These are phyloP conservation scores for Micractinium sp. DNA, from an alignment of 139 green algal species.

Conservation along the genomic window DNA sequence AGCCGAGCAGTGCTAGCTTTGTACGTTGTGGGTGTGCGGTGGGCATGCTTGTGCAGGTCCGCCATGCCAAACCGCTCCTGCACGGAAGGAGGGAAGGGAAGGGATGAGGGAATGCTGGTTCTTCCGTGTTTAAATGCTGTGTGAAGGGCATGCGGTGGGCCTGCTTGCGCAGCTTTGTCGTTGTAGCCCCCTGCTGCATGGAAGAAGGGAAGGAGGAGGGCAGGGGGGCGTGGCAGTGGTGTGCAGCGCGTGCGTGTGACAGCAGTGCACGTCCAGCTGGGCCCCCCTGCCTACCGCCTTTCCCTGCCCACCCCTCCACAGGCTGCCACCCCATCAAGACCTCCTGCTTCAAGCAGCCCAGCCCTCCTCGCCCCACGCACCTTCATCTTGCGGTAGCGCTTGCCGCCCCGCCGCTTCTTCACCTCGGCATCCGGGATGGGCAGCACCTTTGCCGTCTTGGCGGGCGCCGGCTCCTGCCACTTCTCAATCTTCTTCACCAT, in stretches of 20 bases:
- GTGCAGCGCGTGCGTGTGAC: too few relatives aligned
- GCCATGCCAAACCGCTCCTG: slow-evolving; percentile 86
- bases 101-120: too few relatives aligned
- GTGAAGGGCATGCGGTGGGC: slow-evolving; percentile 85
- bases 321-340: not conserved
- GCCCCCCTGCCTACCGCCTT: too few relatives aligned
- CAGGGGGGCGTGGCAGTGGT: too few relatives aligned
- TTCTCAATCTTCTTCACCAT: slow-evolving; percentile 96
- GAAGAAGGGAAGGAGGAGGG: not conserved
- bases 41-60: slow-evolving; percentile 90
- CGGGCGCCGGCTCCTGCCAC: slow-evolving; percentile 97
- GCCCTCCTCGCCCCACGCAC: not conserved
- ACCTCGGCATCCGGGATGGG: slow-evolving; percentile 84
- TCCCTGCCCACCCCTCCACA: too few relatives aligned
- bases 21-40: slow-evolving; percentile 63
- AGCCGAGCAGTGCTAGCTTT: not conserved
- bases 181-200: slow-evolving; percentile 79
- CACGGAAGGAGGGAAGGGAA: not conserved
- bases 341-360: not conserved
- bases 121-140: too few relatives aligned
- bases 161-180: slow-evolving; percentile 88
- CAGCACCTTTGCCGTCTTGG: slow-evolving; percentile 88
- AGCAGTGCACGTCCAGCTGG: too few relatives aligned
- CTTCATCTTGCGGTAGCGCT: slow-evolving; percentile 92
- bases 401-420: slow-evolving; percentile 92